Evolutionary conservation across 495 filamentous ascomycete species (phyloP), one percentile per base, ranked within the genome.

Genomic region (Parathielavia hyrcaniae): DNA sequence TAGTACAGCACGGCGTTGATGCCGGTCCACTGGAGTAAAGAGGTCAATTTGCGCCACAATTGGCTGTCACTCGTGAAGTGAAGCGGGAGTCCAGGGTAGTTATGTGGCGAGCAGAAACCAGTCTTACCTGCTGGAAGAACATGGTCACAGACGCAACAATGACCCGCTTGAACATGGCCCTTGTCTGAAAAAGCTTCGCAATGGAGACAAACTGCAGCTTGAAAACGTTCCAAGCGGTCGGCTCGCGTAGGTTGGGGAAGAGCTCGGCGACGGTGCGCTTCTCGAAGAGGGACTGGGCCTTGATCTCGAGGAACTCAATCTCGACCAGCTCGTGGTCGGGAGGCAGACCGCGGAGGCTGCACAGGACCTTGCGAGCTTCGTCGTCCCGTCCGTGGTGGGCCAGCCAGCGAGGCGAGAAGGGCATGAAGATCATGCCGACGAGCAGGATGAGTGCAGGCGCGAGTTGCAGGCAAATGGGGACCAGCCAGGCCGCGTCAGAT

Each of bases 231-330:
- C 73, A 78, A 6, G 77, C 69, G 2, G 78, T 86, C 50, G 77
- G 75, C 45, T 86, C 82, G 1, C 77, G 77, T 7, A 89, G 65
- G 14, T 83, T 67, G 5, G 88, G 88, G 72, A 87, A 95, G 36
- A 87, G 74, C 62, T 87, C 84, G 2, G 80, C 79, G 0, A 86
- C 77, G 30, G 82, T 86, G 16, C 86, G 81, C 71, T 91, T 89
- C 72, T 93, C 89, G 54, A 91, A 88, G 53, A 85, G 77, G 5
- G 84, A 84, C 56, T 89, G 87, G 0, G 88, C 86, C 67, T 86
- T 85, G 70, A 95, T 91, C 66, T 93, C 90, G 32, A 89, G 77
- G 68, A 86, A 91, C 63, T 92, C 90, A 26, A 88, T 79, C 64
- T 86, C 78, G 46, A 93, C 80, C 0, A 84, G 74, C 53, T 87